A percentile compares a stretch with the other conserved stretches of the same genome.
phyloP scores from a whole-genome alignment of 1,284 basidiomycete genomes.

The Fomes fomentarius region DNA sequence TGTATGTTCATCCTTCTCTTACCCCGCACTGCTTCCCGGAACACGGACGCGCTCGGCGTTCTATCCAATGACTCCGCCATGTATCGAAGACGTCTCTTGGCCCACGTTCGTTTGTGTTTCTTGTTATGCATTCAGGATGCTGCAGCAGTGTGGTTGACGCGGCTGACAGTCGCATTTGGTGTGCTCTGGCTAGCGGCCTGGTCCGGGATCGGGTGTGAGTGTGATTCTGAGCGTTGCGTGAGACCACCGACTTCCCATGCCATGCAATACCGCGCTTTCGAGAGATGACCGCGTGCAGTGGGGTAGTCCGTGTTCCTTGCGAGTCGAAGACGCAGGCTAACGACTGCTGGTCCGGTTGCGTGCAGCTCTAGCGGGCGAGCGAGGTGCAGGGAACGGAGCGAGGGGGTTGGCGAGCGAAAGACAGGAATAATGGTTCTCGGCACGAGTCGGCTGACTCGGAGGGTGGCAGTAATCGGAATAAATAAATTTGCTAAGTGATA shows the following conservation, averaged over 20 bases:
- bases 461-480: too few relatives aligned
- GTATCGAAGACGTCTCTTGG: too few relatives aligned
- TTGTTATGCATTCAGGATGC: not conserved
- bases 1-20: not conserved
- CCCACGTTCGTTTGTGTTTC: too few relatives aligned
- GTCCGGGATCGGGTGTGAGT: not conserved
- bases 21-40: not conserved
- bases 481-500: not conserved
- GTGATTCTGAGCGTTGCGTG: not conserved
- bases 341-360: too few relatives aligned
- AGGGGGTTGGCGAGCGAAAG: not conserved
- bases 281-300: not conserved
- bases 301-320: not conserved
- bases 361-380: not conserved
- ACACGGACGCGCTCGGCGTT: not conserved
- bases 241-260: too few relatives aligned
- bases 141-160: not conserved
- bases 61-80: too few relatives aligned
- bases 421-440: too few relatives aligned
- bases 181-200: not conserved
- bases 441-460: too few relatives aligned
- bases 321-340: too few relatives aligned
- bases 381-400: not conserved
- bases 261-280: not conserved
- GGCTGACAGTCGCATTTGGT: not conserved